Evolutionary conservation across 31 red algal species (phyloP).

Genomic region (Odonthalia washingtoniensis): DNA sequence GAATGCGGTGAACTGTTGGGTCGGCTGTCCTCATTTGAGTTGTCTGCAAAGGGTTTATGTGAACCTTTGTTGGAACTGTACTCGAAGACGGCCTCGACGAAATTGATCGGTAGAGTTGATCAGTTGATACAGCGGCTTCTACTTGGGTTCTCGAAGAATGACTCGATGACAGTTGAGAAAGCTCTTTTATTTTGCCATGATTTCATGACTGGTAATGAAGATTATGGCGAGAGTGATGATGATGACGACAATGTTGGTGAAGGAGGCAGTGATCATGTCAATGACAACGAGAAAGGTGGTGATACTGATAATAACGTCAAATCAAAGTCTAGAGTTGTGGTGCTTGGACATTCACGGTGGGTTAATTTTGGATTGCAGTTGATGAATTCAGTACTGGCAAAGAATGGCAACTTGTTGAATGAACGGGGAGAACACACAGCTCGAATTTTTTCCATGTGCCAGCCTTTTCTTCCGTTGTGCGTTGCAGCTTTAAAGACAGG

Average conservation of each 20-base stretch:
- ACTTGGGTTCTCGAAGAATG: constrained; percentile 66
- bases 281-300: background rate
- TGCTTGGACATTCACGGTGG: background rate
- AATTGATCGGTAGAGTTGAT: constrained; percentile 56
- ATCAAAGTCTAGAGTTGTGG: too few relatives aligned
- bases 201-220: constrained; percentile 30
- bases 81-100: constrained; percentile 50
- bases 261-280: background rate
- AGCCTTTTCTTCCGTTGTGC: constrained; percentile 56
- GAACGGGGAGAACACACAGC: background rate
- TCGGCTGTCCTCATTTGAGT: constrained; percentile 46
- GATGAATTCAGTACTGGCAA: constrained; percentile 19
- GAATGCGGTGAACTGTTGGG: constrained; percentile 65
- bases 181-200: constrained; percentile 58
- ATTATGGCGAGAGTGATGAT: background rate
- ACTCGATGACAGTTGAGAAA: constrained; percentile 32
- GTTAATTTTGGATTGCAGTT: constrained; percentile 39
- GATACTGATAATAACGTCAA: too few relatives aligned
- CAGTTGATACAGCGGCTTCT: constrained; percentile 49
- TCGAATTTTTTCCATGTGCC: background rate
- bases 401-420: background rate
- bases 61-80: constrained; percentile 54
- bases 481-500: constrained; percentile 38
- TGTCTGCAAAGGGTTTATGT: constrained; percentile 36
- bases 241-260: background rate